These are phyloP conservation scores for Emmonsia crescens DNA, from an alignment of 2,329 filamentous ascomycete species.

Conservation along the genomic window DNA sequence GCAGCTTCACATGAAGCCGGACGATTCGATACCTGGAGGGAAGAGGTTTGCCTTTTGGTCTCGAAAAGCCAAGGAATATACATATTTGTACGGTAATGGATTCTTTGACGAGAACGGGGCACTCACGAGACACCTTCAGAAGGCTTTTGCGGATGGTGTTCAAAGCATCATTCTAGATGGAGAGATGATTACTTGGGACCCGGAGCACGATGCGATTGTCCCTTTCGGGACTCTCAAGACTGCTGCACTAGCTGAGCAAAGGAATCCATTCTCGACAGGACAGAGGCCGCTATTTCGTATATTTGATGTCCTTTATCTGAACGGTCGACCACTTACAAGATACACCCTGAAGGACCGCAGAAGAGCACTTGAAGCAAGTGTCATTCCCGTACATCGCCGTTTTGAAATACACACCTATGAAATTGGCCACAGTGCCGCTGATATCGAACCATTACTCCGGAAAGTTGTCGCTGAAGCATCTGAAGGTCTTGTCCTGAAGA, in stretches of 20 bases:
- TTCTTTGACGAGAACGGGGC: constrained; percentile 64
- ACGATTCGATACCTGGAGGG: constrained; percentile 57
- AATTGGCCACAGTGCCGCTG: constrained; percentile 53
- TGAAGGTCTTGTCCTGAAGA: constrained; percentile 89
- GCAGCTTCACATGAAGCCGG: constrained; percentile 83
- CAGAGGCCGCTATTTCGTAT: constrained; percentile 70
- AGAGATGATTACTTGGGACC: constrained; percentile 98
- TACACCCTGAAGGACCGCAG: constrained; percentile 76
- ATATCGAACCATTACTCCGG: constrained; percentile 69
- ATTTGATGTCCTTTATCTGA: constrained; percentile 86
- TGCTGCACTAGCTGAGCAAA: constrained; percentile 68
- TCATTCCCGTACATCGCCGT: constrained; percentile 60
- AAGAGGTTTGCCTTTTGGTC: constrained; percentile 82
- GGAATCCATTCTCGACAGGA: constrained; percentile 53
- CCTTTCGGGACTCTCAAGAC: constrained; percentile 90
- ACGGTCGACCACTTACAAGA: constrained; percentile 64
- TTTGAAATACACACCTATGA: constrained; percentile 72
- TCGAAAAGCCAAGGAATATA: constrained; percentile 90
- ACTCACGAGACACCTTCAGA: constrained; percentile 66
- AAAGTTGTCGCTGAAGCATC: constrained; percentile 77
- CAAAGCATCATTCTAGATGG: constrained; percentile 85
- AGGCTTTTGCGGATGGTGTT: constrained; percentile 67
- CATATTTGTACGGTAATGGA: constrained; percentile 76
- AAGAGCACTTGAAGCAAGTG: constrained; percentile 59
- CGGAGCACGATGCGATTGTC: constrained; percentile 69